phyloP scores from a whole-genome alignment of 108 stramenopile species.

The Licmophora abbreviata region DNA sequence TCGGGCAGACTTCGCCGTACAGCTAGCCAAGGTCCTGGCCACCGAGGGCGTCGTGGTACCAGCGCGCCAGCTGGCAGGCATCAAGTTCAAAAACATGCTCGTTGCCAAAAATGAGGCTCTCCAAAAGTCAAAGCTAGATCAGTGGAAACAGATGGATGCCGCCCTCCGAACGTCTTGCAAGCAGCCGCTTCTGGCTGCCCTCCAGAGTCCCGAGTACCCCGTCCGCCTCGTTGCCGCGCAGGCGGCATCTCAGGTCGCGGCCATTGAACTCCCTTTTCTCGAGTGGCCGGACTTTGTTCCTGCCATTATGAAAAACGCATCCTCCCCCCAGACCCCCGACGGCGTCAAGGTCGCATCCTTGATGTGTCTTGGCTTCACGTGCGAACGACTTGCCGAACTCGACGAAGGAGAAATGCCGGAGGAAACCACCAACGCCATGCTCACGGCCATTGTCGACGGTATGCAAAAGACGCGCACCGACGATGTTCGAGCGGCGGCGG shows the following conservation, averaged over 20 bases:
- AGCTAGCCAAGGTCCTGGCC: slow-evolving; percentile 54
- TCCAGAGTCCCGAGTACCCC: slow-evolving; percentile 39
- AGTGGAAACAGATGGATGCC: slow-evolving; percentile 58
- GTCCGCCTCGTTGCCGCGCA: slow-evolving; percentile 75
- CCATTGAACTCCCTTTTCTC: slow-evolving; percentile 74
- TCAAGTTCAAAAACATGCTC: slow-evolving; percentile 83
- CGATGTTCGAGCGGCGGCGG: slow-evolving; percentile 79
- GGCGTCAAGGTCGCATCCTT: slow-evolving; percentile 78
- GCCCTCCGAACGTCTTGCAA: slow-evolving; percentile 50
- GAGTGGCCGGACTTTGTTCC: slow-evolving; percentile 84
- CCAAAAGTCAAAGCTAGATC: slow-evolving; percentile 42
- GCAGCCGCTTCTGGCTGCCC: slow-evolving; percentile 39
- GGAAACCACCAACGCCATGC: slow-evolving; percentile 82
- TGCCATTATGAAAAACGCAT: slow-evolving; percentile 71
- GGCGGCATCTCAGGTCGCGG: slow-evolving; percentile 77
- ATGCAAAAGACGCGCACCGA: slow-evolving; percentile 75
- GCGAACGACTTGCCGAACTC: slow-evolving; percentile 64
- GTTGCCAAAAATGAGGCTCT: slow-evolving; percentile 51
- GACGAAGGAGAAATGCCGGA: slow-evolving; percentile 67
- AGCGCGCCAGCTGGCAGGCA: slow-evolving; percentile 71
- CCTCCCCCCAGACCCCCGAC: slow-evolving; percentile 33
- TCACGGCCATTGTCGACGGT: slow-evolving; percentile 95
- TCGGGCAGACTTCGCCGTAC: slow-evolving; percentile 39
- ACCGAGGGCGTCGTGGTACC: slow-evolving; percentile 50
- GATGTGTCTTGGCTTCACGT: slow-evolving; percentile 93